These are phyloP conservation scores for Chalciporus sp. DNA, from an alignment of 1,284 basidiomycete genomes.

Conservation along the genomic window DNA sequence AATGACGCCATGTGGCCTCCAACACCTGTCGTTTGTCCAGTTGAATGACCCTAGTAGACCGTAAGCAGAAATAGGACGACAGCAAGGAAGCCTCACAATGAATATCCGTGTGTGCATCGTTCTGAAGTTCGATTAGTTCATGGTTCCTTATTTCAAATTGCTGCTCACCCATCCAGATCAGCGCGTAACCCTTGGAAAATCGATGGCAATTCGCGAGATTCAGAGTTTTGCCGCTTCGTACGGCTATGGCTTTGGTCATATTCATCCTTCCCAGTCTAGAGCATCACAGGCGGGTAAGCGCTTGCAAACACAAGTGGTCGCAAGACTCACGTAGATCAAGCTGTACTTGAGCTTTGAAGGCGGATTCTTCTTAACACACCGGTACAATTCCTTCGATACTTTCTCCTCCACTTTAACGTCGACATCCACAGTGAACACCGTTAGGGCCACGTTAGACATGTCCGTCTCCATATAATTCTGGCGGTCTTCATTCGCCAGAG, in stretches of 20 bases:
- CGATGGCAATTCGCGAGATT: conserved; percentile 60
- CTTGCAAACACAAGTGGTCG: neutral
- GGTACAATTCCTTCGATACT: conserved; percentile 74
- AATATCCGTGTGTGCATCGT: conserved; percentile 60
- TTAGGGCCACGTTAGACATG: conserved; percentile 60
- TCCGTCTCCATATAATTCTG: neutral
- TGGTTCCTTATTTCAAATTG: neutral
- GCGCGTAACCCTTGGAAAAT: conserved; percentile 83
- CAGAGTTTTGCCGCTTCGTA: conserved; percentile 54
- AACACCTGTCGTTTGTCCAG: conserved; percentile 90
- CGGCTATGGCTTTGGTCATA: conserved; percentile 74
- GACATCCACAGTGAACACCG: conserved; percentile 81
- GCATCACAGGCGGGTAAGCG: neutral
- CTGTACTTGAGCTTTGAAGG: conserved; percentile 76
- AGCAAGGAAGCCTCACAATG: conserved; percentile 53
- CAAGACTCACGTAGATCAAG: conserved; percentile 75
- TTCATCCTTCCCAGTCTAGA: conserved; percentile 81
- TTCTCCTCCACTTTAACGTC: conserved; percentile 70
- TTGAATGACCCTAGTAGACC: conserved; percentile 64
- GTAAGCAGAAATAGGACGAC: neutral
- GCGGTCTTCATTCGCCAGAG: neutral
- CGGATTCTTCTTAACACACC: conserved; percentile 92
- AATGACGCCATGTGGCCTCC: conserved; percentile 88
- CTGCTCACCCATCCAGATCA: conserved; percentile 71
- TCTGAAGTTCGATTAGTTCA: conserved; percentile 1